Conservation (phyloP, 2,329 filamentous ascomycete genomes). For the Penicillium sp. region DNA sequence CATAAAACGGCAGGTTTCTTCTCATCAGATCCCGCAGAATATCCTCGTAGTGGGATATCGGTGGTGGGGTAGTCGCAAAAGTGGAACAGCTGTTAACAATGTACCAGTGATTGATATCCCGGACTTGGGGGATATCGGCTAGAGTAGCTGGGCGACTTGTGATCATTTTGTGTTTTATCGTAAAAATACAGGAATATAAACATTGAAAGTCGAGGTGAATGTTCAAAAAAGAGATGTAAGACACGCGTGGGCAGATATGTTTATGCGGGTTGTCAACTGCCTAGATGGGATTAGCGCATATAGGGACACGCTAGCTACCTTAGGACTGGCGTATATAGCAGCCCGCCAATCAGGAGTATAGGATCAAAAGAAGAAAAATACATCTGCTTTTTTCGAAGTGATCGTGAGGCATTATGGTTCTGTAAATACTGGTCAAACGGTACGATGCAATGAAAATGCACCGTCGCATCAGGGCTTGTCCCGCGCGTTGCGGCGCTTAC, state of each 20-base stretch:
- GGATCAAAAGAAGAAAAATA: background rate
- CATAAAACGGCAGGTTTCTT: conserved; percentile 39
- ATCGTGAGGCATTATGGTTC: background rate
- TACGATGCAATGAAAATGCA: too few species aligned
- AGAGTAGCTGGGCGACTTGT: conserved; percentile 34
- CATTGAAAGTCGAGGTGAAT: background rate
- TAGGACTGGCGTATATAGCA: background rate
- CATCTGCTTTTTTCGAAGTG: background rate
- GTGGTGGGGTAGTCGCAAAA: conserved; percentile 33
- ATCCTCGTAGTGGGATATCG: conserved; percentile 28
- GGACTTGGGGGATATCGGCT: conserved; percentile 37
- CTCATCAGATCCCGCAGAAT: conserved; percentile 28
- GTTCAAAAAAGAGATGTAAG: background rate
- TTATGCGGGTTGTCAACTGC: conserved; percentile 1
- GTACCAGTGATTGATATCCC: conserved; percentile 40
- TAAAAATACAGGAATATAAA: background rate
- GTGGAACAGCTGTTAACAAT: conserved; percentile 37
- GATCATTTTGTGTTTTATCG: conserved; percentile 2
- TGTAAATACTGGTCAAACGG: background rate
- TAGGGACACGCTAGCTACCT: background rate
- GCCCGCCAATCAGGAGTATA: background rate
- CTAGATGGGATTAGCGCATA: background rate
- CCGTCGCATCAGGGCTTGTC: too few species aligned
- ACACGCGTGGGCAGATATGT: background rate
- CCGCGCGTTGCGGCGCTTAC: background rate